A percentile compares a stretch with the other conserved stretches of the same genome.
Evolutionary conservation across 2,329 filamentous ascomycete genomes (phyloP).

Genomic region (Pseudomassariella vexata): DNA sequence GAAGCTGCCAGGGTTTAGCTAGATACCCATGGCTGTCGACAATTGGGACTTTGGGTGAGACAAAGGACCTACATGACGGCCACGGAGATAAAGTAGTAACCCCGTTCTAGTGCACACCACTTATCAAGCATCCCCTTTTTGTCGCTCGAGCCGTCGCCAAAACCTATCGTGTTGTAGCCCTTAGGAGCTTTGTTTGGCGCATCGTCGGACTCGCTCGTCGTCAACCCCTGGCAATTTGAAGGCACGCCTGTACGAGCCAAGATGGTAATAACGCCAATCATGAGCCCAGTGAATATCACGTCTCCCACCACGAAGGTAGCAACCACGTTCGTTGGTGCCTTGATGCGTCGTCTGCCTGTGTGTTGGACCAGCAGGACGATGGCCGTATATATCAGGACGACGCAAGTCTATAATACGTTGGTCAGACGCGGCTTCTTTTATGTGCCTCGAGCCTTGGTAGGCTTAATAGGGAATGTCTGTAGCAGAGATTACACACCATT

Average conservation of each 20-base stretch:
- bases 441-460: no score
- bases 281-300: conserved; percentile 21
- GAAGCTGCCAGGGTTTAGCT: conserved; percentile 16
- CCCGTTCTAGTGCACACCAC: conserved; percentile 24
- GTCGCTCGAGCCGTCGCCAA: conserved; percentile 19
- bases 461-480: no score
- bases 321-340: conserved; percentile 16
- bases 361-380: conserved; percentile 26
- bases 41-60: no score
- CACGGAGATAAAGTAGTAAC: conserved; percentile 25
- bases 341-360: conserved; percentile 17
- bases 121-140: conserved; percentile 21
- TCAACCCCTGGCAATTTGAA: conserved; percentile 26
- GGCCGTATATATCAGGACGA: conserved; percentile 24
- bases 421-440: conserved; percentile 1
- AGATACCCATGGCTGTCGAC: no score
- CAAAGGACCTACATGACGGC: conserved; percentile 23
- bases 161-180: conserved; percentile 23
- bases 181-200: conserved; percentile 9
- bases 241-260: conserved; percentile 28
- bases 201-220: conserved; percentile 10
- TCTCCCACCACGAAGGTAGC: conserved; percentile 23
- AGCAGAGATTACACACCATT: conserved; percentile 25
- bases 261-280: conserved; percentile 26
- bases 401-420: conserved; percentile 18